Evolutionary conservation across 148 eudicot genomes (phyloP), one percentile per base, ranked within the genome.

Genomic region (Cornus kousa): DNA sequence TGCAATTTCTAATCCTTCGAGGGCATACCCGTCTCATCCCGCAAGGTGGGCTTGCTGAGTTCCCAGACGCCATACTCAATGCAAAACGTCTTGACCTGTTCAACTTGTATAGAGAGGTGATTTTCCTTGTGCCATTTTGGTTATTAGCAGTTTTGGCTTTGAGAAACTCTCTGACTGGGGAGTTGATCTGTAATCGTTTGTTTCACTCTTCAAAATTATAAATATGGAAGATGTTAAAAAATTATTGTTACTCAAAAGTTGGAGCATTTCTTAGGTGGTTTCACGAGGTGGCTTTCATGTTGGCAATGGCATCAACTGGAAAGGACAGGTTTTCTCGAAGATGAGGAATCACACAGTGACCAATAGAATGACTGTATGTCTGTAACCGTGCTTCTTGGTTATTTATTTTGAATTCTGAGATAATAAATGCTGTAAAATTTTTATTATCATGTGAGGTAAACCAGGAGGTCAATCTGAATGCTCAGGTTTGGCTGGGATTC

Each of bases 231-330:
- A 9, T 6, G 0, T 37, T 40, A 12, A 31, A 64, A 12, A 46
- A 28, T 64, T 46, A 76, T 66, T 66, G 37, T 37, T 48, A n/a
- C 71, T 70, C 32, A 53, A 67, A 37, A 46, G 7, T 23, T 80
- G 65, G 65, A 43, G 62, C 39, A 35, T 73, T 72, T 80, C 60
- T 75, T 83, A 96, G 99, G 99, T 96, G 78, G 99, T 96, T 81
- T 90, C 99, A 67, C 88, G 99, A 83, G 99, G 99, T n/a, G 99
- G 99, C 50, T 96, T 96, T 83, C 95, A 96, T 79, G 99, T 96
- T 82, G 98, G 99, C 84, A 96, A 96, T 71, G 99, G 98, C 78
- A 96, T 96, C 78, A 96, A 96, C 77, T 96, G 99, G 99, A 96
- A 96, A 92, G 99, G 99, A 33, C 99, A 95, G 80, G 97, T 95